These are phyloP conservation scores for Earliella scabrosa DNA, from an alignment of 1,284 basidiomycete species.

Conservation along the genomic window DNA sequence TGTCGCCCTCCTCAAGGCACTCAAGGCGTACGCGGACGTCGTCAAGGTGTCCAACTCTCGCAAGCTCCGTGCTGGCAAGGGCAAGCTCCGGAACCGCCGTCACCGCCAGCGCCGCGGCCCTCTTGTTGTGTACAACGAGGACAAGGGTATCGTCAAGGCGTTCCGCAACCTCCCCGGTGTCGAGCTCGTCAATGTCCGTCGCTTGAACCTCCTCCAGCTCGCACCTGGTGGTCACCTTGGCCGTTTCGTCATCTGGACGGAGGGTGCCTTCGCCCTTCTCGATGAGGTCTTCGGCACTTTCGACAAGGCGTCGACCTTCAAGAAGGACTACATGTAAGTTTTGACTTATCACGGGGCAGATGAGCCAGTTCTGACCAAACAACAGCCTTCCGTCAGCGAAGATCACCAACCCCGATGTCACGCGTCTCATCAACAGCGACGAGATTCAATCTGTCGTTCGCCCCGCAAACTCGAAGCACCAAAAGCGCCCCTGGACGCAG, in stretches of 20 bases:
- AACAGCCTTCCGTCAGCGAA: constrained; percentile 89
- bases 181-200: constrained; percentile 93
- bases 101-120: constrained; percentile 98
- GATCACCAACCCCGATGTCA: constrained; percentile 97
- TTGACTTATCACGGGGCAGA: constrained; percentile 5
- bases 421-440: constrained; percentile 97
- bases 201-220: constrained; percentile 98
- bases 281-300: constrained; percentile 96
- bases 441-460: constrained; percentile 97
- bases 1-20: constrained; percentile 89
- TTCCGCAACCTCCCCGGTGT: constrained; percentile 99
- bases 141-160: constrained; percentile 97
- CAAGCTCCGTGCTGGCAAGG: constrained; percentile 97
- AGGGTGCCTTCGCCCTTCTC: constrained; percentile 90
- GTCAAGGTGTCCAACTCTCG: constrained; percentile 97
- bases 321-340: constrained; percentile 90
- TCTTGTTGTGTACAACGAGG: constrained; percentile 97
- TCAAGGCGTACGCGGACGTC: constrained; percentile 93
- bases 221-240: constrained; percentile 99
- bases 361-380: constrained; percentile 1
- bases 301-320: constrained; percentile 83
- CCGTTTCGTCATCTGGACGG: constrained; percentile 99
- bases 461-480: constrained; percentile 78
- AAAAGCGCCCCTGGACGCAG: constrained; percentile 97
- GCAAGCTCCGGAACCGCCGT: constrained; percentile 97